These are phyloP conservation scores for Lodderomyces pseudojiufengensis DNA, from an alignment of 1,139 yeast species.

Conservation along the genomic window DNA sequence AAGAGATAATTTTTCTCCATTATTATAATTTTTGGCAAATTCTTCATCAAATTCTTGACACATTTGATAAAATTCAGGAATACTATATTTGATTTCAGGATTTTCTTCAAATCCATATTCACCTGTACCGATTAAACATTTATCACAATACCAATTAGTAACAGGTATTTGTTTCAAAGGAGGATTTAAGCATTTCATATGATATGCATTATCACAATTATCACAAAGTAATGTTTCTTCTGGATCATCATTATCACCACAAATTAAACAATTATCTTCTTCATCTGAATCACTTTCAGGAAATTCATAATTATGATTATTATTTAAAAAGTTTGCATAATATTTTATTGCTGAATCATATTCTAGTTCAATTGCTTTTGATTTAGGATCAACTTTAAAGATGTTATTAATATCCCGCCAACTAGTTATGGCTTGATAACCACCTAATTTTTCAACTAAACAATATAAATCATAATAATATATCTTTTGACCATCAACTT, in stretches of 20 bases:
- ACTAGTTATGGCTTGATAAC: slow-evolving; percentile 18
- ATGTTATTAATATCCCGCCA: slow-evolving; percentile 35
- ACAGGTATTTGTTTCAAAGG: slow-evolving; percentile 48
- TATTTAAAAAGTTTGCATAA: slow-evolving; percentile 44
- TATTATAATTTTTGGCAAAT: slow-evolving; percentile 30
- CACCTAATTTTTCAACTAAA: slow-evolving; percentile 34
- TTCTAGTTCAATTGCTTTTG: slow-evolving; percentile 23
- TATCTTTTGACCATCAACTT: slow-evolving; percentile 25
- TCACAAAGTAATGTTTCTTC: slow-evolving; percentile 59
- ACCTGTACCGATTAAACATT: slow-evolving; percentile 81
- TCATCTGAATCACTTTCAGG: slow-evolving; percentile 29
- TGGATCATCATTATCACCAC: slow-evolving; percentile 51
- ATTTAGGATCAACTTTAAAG: slow-evolving; percentile 20
- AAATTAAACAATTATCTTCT: slow-evolving; percentile 48
- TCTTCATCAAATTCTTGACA: slow-evolving; percentile 50
- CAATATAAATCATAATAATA: slow-evolving; percentile 55
- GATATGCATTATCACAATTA: slow-evolving; percentile 69
- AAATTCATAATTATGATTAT: slow-evolving; percentile 18
- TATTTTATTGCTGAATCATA: slow-evolving; percentile 34
- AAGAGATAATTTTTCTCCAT: slow-evolving; percentile 31
- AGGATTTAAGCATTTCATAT: slow-evolving; percentile 58
- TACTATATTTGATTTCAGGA: slow-evolving; percentile 49
- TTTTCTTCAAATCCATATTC: slow-evolving; percentile 88
- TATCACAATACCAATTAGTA: slow-evolving; percentile 75
- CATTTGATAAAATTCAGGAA: slow-evolving; percentile 56